Evolutionary conservation across 139 green algal species (phyloP), one percentile per base, ranked within the genome.

Genomic region (Desmodesmus armatus): DNA sequence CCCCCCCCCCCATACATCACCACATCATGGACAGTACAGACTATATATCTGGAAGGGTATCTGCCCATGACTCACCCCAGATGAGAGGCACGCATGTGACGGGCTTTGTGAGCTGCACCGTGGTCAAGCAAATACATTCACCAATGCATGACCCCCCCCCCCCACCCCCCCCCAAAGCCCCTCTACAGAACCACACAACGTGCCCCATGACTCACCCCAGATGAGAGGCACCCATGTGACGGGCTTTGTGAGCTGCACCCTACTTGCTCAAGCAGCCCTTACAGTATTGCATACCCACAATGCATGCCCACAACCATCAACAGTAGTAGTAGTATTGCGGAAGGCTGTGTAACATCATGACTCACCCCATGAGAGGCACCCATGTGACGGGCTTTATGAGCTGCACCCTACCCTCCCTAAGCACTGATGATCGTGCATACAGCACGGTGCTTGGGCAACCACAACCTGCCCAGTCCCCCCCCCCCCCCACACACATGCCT

Each of bases 191-290:
- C n/a, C n/a, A n/a, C n/a, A n/a, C n/a, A n/a, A n/a, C n/a, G n/a
- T n/a, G n/a, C n/a, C n/a, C n/a, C n/a, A n/a, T n/a, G n/a, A n/a
- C n/a, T 88, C 69, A 97, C 95, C 97, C 97, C 97, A 99, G 82
- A 99, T 99, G 21, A 99, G 92, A 0, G 97, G 97, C 69, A 99
- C 95, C 97, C 97, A 99, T n/a, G 97, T 99, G 2, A 98, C 97
- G 7, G 97, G 97, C 92, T 99, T 99, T 27, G 95, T 99, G 0
- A 99, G 93, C 92, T 99, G 97, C 80, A 99, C 86, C 7, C 96
- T 90, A 82, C 99, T 99, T n/a, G n/a, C 98, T 94, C 94, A 99
- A 47, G n/a, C n/a, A n/a, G n/a, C n/a, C n/a, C n/a, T n/a, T n/a
- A n/a, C n/a, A n/a, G n/a, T n/a, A n/a, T n/a, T n/a, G n/a, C n/a